Evolutionary conservation across 2,329 filamentous ascomycete genomes (phyloP), one percentile per base, ranked within the genome.

Genomic region (Diaporthe ampelina): DNA sequence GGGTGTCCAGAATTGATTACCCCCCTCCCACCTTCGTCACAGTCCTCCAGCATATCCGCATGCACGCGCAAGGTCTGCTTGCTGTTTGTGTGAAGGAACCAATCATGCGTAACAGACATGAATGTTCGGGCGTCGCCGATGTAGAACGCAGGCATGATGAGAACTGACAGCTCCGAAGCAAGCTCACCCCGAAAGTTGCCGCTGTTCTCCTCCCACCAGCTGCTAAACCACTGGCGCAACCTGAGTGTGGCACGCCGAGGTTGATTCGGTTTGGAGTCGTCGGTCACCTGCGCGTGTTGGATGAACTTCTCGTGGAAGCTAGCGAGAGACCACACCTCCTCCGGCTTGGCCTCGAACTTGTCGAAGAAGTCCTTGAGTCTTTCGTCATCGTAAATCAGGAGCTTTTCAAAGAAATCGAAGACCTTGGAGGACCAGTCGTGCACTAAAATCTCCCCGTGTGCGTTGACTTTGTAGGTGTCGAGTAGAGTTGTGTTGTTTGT

Each of bases 111-210:
- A 1, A 50, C n/a, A 2, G 54, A 15, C 68, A 50, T 50, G 21
- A 70, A 70, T 10, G 43, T 21, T 40, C 35, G 4, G 9, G 68
- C 50, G 35, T 70, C 68, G 13, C 54, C 54, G 19, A 70, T 70
- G 68, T 70, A 26, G 40, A 70, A 70, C 4, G 26, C 68, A 7
- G 54, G 68, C 24, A 70, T 70, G 19, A 70, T 54, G 29, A 70
- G 37, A 0, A 1, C 4, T 4, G 17, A 17, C 52, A 70, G 15
- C 2, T 48, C 3, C 19, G 11, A 19, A 17, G 37, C 52, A n/a
- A 1, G 0, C 0, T 8, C 10, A 5, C 5, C 37, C 11, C 68
- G 68, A n/a, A 58, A 35, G 26, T 13, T 21, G 26, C 7, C 26
- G 26, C 19, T 40, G 24, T 70, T 57, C 11, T 58, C 21, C 1